Conservation (phyloP, 768 basidiomycete genomes). For the Aureoboletus auriporus region DNA sequence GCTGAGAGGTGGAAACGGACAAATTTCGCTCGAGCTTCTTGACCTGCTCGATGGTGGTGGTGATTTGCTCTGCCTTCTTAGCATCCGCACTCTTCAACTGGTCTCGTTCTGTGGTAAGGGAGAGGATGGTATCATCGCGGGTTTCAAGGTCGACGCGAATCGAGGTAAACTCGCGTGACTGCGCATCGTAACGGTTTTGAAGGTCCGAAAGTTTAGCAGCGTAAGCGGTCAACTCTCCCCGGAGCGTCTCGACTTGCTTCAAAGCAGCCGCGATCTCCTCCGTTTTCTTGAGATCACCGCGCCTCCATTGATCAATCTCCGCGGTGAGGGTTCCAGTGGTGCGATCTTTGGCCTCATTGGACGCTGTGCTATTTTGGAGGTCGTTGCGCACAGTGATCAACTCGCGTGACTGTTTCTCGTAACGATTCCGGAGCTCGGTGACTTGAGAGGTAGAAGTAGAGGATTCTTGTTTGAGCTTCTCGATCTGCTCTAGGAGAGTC, state of each 20-base stretch:
- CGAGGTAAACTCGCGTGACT: no score
- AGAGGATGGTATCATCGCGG: no score
- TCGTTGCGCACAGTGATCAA: not conserved
- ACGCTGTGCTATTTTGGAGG: not conserved
- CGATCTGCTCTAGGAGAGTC: not conserved
- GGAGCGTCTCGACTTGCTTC: no score
- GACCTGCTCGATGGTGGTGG: not conserved
- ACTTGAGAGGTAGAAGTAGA: not conserved
- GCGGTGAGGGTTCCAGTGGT: not conserved
- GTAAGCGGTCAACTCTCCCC: no score
- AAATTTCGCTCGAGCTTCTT: not conserved
- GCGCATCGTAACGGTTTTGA: no score
- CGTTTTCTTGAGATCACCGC: no score
- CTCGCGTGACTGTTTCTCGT: conserved; percentile 1
- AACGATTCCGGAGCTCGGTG: conserved; percentile 1
- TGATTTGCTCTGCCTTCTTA: not conserved
- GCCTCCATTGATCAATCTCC: not conserved
- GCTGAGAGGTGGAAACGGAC: not conserved
- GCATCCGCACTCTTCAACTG: not conserved
- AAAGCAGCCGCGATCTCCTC: no score
- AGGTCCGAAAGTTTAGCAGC: no score
- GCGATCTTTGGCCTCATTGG: not conserved
- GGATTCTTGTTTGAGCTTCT: not conserved
- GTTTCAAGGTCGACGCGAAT: no score
- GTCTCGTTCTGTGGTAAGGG: no score